Base-by-base conservation (phyloP, 2,329 filamentous ascomycete species). In the Cephalotrichum gorgonifer region DNA sequence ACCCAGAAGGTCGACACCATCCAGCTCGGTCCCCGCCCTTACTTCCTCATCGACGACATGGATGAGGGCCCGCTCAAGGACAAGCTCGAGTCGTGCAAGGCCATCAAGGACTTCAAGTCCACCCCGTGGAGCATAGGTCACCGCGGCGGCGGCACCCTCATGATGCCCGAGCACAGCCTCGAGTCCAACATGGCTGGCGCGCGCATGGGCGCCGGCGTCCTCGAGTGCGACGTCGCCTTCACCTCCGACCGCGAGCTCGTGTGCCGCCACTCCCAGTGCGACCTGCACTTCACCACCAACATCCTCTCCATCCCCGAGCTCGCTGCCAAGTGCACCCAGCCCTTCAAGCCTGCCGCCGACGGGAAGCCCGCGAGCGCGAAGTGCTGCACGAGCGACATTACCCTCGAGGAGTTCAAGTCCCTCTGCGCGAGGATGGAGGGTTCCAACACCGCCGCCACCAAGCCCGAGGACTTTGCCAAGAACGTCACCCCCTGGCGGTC, bases 361-460 rank as follows among this genome's bases (percentile, higher is more conserved):
- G 76, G 72, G 47, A 57, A 56, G 49, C 58, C 68, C 1, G 83
- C 83, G 2, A 71, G 66, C 15, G 83, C 81, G 12, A 77, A 76
- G 54, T 87, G 83, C 71, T 87, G 83, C 70, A 86, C 83, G 3
- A 80, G 74, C 56, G 84, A 87, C 59, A 77, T 87, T 58, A 86
- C 83, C 1, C 66, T 83, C 31, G 71, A 71, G 43, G 84, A 87
- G 64, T 86, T 79, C 70, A 78, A 79, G 63, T 69, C 73, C 5
- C 74, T 87, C 5, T 87, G 83, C 65, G 75, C 75, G 57, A 86
- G 85, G 65, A 85, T 85, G 80, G 83, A 87, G 58, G 76, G 76
- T 45, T 75, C 65, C 59, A 80, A 83, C 57, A 62, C 70, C 54
- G 72, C 67, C 43, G 82, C 79, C 30, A 74, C 74, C 20, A 85